phyloP scores from a whole-genome alignment of 495 filamentous ascomycete genomes.

The Astrothelium subdiscretum region DNA sequence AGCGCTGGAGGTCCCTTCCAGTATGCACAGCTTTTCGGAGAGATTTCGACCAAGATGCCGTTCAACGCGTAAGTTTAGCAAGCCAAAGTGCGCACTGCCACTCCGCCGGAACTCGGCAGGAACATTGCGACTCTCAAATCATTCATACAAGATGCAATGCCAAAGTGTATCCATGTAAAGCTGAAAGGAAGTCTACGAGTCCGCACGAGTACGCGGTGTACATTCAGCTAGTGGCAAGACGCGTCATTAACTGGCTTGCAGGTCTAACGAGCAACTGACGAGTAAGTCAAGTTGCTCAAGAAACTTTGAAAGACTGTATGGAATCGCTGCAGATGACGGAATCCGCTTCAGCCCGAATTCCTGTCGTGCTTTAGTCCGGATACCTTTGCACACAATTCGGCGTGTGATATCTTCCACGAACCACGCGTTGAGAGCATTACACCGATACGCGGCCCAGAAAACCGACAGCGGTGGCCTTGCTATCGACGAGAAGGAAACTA shows the following conservation, averaged over 20 bases:
- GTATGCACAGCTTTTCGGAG: neutral
- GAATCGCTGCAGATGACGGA: too few relatives aligned
- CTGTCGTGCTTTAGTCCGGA: neutral
- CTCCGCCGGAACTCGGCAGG: neutral
- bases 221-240: neutral
- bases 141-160: neutral
- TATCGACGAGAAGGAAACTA: neutral
- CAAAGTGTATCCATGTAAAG: neutral
- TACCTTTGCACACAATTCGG: neutral
- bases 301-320: too few relatives aligned
- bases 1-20: neutral
- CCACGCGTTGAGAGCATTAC: neutral
- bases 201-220: neutral
- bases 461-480: neutral
- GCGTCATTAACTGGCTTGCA: neutral
- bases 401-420: neutral
- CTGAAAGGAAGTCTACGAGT: neutral
- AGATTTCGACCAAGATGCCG: constrained; percentile 6
- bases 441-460: neutral
- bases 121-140: neutral
- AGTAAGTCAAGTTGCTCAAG: neutral
- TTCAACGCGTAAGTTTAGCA: constrained; percentile 10
- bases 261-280: neutral
- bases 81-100: constrained; percentile 1
- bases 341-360: neutral